These are phyloP conservation scores for Amphichorda felina DNA, from an alignment of 2,329 filamentous ascomycete species.

Conservation along the genomic window DNA sequence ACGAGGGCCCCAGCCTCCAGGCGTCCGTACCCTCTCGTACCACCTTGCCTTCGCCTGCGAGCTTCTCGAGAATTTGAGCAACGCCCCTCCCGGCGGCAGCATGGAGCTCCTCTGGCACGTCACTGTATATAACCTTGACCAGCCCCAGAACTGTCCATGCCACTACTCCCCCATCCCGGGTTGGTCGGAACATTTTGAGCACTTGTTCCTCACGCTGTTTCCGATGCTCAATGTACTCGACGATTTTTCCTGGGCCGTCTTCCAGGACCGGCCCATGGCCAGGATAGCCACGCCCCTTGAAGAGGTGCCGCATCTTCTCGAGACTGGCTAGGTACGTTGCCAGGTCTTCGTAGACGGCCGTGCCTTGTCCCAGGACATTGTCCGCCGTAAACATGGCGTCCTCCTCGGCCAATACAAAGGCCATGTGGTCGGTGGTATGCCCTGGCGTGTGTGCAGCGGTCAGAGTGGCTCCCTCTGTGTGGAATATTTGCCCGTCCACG, in stretches of 20 bases:
- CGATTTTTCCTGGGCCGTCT: conserved; percentile 58
- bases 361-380: conserved; percentile 80
- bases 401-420: conserved; percentile 65
- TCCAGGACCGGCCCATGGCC: conserved; percentile 75
- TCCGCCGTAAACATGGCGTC: conserved; percentile 81
- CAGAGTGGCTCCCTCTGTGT: conserved; percentile 51
- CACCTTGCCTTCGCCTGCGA: conserved; percentile 63
- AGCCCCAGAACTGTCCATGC: conserved; percentile 66
- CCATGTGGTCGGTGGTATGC: conserved; percentile 75
- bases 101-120: conserved; percentile 66
- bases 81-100: conserved; percentile 65
- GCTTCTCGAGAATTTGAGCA: conserved; percentile 66
- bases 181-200: conserved; percentile 45
- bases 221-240: conserved; percentile 76
- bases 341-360: conserved; percentile 74
- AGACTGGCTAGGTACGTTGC: conserved; percentile 56
- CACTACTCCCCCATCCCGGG: conserved; percentile 11
- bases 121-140: conserved; percentile 77
- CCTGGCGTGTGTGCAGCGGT: conserved; percentile 50
- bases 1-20: conserved; percentile 6
- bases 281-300: conserved; percentile 65
- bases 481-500: conserved; percentile 39
- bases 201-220: conserved; percentile 71
- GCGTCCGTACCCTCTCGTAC: conserved; percentile 19
- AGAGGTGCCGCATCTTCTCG: conserved; percentile 53